A percentile compares a stretch with the other conserved stretches of the same genome.
Conservation (phyloP, 2,329 filamentous ascomycete species). For the Colletotrichum graminicola region DNA sequence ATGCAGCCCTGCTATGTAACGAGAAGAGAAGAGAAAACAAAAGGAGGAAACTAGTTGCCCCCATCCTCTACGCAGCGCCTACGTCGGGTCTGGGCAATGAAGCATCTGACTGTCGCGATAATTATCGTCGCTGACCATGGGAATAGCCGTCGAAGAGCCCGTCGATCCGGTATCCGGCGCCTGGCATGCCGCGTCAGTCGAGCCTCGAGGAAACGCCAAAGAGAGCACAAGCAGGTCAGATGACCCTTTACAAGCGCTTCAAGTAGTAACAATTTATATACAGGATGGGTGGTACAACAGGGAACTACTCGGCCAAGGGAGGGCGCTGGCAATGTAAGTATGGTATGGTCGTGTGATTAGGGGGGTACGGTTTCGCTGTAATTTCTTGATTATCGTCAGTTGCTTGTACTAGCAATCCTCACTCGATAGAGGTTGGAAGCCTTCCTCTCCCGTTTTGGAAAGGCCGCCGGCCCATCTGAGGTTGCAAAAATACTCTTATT, state of each 20-base stretch:
- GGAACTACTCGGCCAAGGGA: constrained; percentile 9
- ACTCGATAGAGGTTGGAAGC: neutral
- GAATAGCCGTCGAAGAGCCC: neutral
- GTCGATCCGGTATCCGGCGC: neutral
- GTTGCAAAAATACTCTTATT: neutral
- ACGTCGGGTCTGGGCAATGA: neutral
- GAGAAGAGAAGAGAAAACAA: constrained; percentile 11
- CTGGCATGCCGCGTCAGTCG: constrained; percentile 2
- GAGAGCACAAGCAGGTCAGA: constrained; percentile 37
- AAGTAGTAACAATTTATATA: constrained; percentile 5
- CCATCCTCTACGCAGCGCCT: neutral
- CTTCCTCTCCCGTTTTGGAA: neutral
- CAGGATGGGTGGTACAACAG: constrained; percentile 29
- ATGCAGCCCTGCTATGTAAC: constrained; percentile 24
- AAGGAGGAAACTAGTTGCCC: neutral
- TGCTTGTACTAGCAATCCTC: neutral
- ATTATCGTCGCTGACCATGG: constrained; percentile 6
- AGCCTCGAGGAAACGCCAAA: constrained; percentile 8
- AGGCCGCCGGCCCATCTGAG: no score
- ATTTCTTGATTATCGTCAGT: neutral
- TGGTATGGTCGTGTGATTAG: neutral
- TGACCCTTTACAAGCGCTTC: constrained; percentile 27
- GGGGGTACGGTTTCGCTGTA: neutral
- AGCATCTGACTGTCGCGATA: neutral
- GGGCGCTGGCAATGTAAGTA: neutral